A percentile compares a stretch with the other conserved stretches of the same genome.
Evolutionary conservation across 345 rosid genomes (phyloP).

Genomic region (Corymbia maculata): DNA sequence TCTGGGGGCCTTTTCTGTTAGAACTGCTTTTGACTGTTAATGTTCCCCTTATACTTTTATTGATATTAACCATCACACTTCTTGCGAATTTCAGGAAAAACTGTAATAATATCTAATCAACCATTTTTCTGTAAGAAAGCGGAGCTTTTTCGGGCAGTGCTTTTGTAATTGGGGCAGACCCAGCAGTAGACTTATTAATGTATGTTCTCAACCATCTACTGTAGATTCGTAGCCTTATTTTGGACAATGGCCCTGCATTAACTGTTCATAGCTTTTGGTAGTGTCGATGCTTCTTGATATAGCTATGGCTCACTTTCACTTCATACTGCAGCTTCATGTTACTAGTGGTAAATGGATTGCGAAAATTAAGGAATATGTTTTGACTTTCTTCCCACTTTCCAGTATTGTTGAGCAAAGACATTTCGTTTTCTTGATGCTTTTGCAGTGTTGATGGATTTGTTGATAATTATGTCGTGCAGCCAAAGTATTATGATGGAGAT

Average conservation of each 20-base stretch:
- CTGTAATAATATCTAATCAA: constrained; percentile 84
- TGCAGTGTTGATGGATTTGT: neutral
- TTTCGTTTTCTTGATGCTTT: neutral
- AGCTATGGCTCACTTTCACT: neutral
- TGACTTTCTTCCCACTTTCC: neutral
- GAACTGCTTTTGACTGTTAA: neutral
- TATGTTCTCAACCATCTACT: constrained; percentile 10
- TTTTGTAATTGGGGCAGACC: constrained; percentile 90
- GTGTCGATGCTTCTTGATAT: neutral
- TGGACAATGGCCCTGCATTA: neutral
- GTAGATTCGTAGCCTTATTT: neutral
- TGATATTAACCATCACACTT: neutral
- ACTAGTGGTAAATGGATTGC: neutral
- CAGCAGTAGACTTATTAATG: constrained; percentile 84
- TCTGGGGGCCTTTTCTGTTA: neutral
- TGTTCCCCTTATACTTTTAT: neutral
- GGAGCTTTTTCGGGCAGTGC: constrained; percentile 87
- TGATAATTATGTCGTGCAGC: constrained; percentile 15
- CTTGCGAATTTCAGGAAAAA: constrained; percentile 48
- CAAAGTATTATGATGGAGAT: constrained; percentile 75
- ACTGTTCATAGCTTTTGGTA: neutral
- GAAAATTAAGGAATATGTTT: neutral
- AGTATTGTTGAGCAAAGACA: neutral
- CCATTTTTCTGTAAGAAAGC: constrained; percentile 94
- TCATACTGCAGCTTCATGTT: neutral